phyloP scores from a whole-genome alignment of 352 stramenopile species.

The Globisporangium heterothallicum region DNA sequence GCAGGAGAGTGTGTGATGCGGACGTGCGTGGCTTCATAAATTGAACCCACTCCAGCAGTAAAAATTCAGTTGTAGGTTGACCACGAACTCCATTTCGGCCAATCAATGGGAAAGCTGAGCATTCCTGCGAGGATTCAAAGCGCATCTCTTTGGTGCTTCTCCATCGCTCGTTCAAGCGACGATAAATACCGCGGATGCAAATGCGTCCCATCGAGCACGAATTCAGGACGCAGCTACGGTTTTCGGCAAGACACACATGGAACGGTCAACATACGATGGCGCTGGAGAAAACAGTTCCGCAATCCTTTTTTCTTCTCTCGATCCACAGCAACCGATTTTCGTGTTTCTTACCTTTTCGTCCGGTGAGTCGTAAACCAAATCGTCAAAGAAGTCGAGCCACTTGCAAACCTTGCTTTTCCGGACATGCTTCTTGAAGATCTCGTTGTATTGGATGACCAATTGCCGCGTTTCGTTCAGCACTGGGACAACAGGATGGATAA shows the following conservation, averaged over 20 bases:
- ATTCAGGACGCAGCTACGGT: slow-evolving; percentile 44
- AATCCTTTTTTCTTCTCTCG: no score
- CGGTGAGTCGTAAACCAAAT: slow-evolving; percentile 43
- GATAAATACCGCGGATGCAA: slow-evolving; percentile 70
- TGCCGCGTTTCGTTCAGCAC: slow-evolving; percentile 84
- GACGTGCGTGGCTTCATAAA: no score
- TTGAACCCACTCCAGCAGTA: no score
- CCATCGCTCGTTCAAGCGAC: slow-evolving; percentile 34
- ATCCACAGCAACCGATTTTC: no score
- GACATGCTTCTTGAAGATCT: slow-evolving; percentile 42
- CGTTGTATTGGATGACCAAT: slow-evolving; percentile 85
- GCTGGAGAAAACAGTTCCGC: no score
- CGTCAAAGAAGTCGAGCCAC: slow-evolving; percentile 90
- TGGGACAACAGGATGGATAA: slow-evolving; percentile 85
- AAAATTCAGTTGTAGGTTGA: no score
- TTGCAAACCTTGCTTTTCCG: slow-evolving; percentile 36
- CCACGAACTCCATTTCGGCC: background rate
- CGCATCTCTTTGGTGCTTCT: no score
- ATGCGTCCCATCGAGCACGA: slow-evolving; percentile 82
- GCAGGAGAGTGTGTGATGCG: no score
- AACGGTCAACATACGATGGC: background rate
- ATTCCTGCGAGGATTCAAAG: no score
- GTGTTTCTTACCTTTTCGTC: slow-evolving; percentile 43
- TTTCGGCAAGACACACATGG: background rate
- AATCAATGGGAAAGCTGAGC: background rate